A percentile compares a stretch with the other conserved stretches of the same genome.
phyloP scores from a whole-genome alignment of 352 stramenopile genomes.

The Globisporangium carolinianum region DNA sequence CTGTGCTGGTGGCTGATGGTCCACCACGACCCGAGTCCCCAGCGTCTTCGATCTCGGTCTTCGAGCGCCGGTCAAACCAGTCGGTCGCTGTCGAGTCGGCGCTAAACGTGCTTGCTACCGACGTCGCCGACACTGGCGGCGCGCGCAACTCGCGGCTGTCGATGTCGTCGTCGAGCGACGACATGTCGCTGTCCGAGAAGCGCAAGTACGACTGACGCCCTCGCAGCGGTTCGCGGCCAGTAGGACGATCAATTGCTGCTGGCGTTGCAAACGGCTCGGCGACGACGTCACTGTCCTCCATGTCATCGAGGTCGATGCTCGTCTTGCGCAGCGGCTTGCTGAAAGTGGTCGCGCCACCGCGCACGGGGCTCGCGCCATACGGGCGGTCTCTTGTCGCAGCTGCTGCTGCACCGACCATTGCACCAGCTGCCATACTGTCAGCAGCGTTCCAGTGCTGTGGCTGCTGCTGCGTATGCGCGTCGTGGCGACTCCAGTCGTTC shows the following conservation, averaged over 20 bases:
- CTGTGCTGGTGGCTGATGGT: not conserved
- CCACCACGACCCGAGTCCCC: constrained; percentile 5
- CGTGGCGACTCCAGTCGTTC: constrained; percentile 6
- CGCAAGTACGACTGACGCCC: constrained; percentile 13
- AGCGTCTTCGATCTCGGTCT: constrained; percentile 30
- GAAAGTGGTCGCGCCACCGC: constrained; percentile 3
- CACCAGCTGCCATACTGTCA: not conserved
- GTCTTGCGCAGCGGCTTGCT: constrained; percentile 14
- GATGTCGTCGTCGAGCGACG: constrained; percentile 13
- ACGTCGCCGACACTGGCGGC: constrained; percentile 36
- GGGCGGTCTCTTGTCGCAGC: not conserved
- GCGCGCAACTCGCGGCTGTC: constrained; percentile 13
- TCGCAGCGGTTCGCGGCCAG: not conserved
- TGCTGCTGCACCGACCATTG: not conserved
- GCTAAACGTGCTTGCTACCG: constrained; percentile 29
- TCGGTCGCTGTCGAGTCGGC: constrained; percentile 26
- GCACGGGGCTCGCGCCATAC: not conserved
- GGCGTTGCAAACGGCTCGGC: constrained; percentile 7
- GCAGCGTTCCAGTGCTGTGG: too few relatives aligned
- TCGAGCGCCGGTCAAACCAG: constrained; percentile 39
- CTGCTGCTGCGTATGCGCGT: constrained; percentile 3
- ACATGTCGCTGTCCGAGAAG: constrained; percentile 17
- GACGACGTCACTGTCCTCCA: constrained; percentile 27
- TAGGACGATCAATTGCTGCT: constrained; percentile 6
- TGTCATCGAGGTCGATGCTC: constrained; percentile 29